Evolutionary conservation across 2,329 filamentous ascomycete species (phyloP).

Genomic region (Xylaria multiplex): DNA sequence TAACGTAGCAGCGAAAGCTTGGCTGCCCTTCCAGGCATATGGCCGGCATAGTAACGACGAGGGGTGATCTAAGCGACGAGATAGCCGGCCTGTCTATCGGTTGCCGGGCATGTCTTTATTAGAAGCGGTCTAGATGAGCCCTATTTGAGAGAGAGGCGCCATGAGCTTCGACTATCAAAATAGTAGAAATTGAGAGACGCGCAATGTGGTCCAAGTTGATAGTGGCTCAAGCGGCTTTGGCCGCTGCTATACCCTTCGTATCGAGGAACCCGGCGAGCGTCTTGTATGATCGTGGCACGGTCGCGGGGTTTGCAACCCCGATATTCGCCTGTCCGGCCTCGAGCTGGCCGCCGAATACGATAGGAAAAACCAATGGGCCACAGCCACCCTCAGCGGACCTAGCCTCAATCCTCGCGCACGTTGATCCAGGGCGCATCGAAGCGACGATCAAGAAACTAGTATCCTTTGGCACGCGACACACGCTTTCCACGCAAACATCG

Average conservation of each 20-base stretch:
- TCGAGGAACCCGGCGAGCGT: slow-evolving; percentile 41
- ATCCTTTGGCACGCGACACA: slow-evolving; percentile 67
- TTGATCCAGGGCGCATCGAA: slow-evolving; percentile 57
- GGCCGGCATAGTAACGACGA: slow-evolving; percentile 11
- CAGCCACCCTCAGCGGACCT: slow-evolving; percentile 45
- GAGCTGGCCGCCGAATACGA: slow-evolving; percentile 46
- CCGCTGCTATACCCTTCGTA: slow-evolving; percentile 34
- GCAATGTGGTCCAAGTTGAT: slow-evolving; percentile 35
- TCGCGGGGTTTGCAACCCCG: slow-evolving; percentile 13
- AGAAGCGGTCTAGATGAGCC: not conserved
- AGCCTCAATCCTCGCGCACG: slow-evolving; percentile 46
- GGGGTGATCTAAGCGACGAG: slow-evolving; percentile 6
- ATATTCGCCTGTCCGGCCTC: slow-evolving; percentile 44
- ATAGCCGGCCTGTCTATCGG: slow-evolving; percentile 9
- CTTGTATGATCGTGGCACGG: slow-evolving; percentile 22
- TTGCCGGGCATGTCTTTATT: not conserved
- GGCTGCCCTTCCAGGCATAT: slow-evolving; percentile 25
- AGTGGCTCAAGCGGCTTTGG: slow-evolving; percentile 33
- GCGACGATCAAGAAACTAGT: slow-evolving; percentile 63
- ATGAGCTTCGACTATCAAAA: not conserved
- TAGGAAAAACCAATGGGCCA: slow-evolving; percentile 44
- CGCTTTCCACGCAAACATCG: slow-evolving; percentile 62
- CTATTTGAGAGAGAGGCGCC: not conserved
- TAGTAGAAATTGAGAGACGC: not conserved
- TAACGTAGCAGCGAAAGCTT: slow-evolving; percentile 26